phyloP scores from a whole-genome alignment of 768 basidiomycete species.

The Sporobolomyces roseus region DNA sequence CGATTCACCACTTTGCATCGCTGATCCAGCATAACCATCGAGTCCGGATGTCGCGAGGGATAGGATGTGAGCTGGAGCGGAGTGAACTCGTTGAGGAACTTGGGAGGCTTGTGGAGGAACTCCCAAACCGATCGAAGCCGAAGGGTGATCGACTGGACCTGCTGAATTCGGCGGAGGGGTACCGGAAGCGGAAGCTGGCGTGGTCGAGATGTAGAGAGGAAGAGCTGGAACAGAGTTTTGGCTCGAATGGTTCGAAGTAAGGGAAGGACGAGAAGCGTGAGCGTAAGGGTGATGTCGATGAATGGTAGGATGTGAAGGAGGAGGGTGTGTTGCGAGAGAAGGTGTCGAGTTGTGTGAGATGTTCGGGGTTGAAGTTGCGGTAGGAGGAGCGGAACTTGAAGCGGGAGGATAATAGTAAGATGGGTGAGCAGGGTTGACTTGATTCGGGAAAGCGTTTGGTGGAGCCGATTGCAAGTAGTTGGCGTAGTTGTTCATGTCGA shows the following conservation, averaged over 20 bases:
- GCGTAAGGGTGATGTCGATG: conserved; percentile 42
- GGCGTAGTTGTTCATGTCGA: conserved; percentile 14
- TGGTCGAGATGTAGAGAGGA: conserved; percentile 31
- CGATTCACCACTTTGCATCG: conserved; percentile 8
- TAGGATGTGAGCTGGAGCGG: conserved; percentile 33
- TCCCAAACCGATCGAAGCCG: conserved; percentile 18
- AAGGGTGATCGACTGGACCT: not conserved
- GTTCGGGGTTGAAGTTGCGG: conserved; percentile 2
- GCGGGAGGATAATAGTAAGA: not conserved
- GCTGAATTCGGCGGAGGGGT: conserved; percentile 17
- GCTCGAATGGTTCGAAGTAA: conserved; percentile 11
- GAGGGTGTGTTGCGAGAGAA: conserved; percentile 24
- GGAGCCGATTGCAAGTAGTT: not conserved
- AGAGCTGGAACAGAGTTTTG: conserved; percentile 14
- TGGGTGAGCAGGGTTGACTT: not conserved
- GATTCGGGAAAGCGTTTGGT: not conserved
- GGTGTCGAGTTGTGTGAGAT: not conserved
- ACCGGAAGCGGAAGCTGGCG: conserved; percentile 1
- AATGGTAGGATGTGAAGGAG: conserved; percentile 20
- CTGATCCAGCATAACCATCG: not conserved
- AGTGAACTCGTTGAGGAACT: conserved; percentile 26
- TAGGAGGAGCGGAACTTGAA: conserved; percentile 9
- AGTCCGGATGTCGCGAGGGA: conserved; percentile 21
- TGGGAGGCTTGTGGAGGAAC: conserved; percentile 8
- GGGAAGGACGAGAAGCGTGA: conserved; percentile 21